Percentiles rank a stretch among this genome's conserved stretches.
Conservation (phyloP, 2,329 filamentous ascomycete species). For the Cladophialophora exuberans region DNA sequence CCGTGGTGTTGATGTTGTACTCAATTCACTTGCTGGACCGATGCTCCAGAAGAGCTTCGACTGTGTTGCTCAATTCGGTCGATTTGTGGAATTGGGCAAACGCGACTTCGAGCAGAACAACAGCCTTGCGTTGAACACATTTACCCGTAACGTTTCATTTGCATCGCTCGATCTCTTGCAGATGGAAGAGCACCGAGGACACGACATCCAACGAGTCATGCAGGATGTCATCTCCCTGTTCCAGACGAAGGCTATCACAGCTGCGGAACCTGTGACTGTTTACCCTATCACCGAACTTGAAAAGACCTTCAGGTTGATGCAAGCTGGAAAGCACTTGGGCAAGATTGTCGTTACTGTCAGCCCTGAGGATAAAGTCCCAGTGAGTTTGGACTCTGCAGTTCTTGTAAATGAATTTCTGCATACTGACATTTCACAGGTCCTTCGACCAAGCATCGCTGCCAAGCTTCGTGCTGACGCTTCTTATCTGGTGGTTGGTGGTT, state of each 20-base stretch:
- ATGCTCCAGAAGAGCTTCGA: slow-evolving; percentile 30
- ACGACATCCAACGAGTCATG: no score
- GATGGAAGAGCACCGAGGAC: background rate
- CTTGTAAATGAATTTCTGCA: slow-evolving; percentile 18
- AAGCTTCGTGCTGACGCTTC: slow-evolving; percentile 40
- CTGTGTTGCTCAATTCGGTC: slow-evolving; percentile 35
- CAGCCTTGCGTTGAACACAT: background rate
- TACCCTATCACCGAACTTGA: background rate
- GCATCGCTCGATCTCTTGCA: background rate
- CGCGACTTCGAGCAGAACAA: slow-evolving; percentile 20
- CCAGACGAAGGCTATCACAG: no score
- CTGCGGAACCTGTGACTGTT: background rate
- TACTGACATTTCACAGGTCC: background rate
- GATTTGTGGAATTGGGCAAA: slow-evolving; percentile 40
- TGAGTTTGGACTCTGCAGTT: background rate
- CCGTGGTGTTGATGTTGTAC: slow-evolving; percentile 40
- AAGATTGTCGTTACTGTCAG: background rate
- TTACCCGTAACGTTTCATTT: background rate
- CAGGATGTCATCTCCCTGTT: no score
- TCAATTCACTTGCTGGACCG: slow-evolving; percentile 33
- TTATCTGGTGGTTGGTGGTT: slow-evolving; percentile 61
- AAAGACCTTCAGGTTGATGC: background rate
- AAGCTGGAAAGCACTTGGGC: background rate
- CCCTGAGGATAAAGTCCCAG: no score
- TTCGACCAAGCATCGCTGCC: slow-evolving; percentile 2